Base-by-base conservation (phyloP, 306 rosid species). In the Purshia tridentata region DNA sequence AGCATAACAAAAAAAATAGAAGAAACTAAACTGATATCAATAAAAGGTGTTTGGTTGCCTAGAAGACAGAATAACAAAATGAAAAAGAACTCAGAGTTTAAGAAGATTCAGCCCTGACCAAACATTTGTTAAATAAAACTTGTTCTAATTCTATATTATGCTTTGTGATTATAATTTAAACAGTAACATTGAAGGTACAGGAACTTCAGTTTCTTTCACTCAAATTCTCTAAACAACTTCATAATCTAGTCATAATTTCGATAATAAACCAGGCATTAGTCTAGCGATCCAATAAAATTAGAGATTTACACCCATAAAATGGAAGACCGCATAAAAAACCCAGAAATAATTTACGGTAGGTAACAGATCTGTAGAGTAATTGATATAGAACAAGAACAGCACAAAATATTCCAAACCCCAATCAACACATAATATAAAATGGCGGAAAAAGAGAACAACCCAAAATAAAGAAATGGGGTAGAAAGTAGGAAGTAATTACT, bases 401-500 rank as follows among this genome's bases (percentile, higher is more conserved):
- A n/a, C 15, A 16, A 39, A 14, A 29, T 8, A 48, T 14, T 29
- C 15, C 20, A 13, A 22, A 65, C 16, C 12, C 6, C 4, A 16
- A n/a, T 8, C 19, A 60, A 14, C 19, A 39, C 4, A 60, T 39
- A 4, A 39, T 37, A 46, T 14, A 66, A 23, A 65, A 19, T 20
- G 45, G 23, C 29, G 4, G n/a, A 58, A 35, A 61, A 0, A 23
- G 0, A 3, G 3, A 66, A 13, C 46, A 47, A 62, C 12, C n/a
- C 40, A 20, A 47, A 6, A 18, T 19, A 47, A 14, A 18, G 57
- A 70, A 44, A 18, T 29, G 29, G 61, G 3, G 1, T 15, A 35
- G 66, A 60, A 15, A n/a, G 29, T 20, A 46, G 53, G 41, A 63
- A 58, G 4, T 2, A 16, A 42, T 77, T 82, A 82, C 85, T 82